Conservation (phyloP, 331 rosid genomes). For the Rosa hybrid region DNA sequence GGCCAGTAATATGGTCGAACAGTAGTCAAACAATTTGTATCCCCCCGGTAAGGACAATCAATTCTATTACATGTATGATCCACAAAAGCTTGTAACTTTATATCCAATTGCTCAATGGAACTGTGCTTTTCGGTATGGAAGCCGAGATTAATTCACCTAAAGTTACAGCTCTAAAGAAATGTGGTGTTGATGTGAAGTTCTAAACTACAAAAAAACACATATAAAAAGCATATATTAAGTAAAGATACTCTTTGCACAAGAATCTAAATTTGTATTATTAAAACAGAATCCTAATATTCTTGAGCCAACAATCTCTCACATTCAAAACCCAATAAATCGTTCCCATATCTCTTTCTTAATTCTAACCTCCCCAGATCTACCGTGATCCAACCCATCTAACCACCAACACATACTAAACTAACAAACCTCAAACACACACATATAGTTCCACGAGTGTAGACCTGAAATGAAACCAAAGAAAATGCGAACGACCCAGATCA, state of each 20-base stretch:
- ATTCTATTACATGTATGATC: neutral
- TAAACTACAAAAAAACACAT: neutral
- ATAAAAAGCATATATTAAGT: neutral
- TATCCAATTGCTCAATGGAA: neutral
- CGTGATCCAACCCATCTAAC: neutral
- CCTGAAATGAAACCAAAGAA: neutral
- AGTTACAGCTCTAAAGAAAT: neutral
- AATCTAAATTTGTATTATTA: conserved; percentile 12
- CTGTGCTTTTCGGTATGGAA: neutral
- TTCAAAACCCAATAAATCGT: neutral
- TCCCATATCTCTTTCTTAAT: neutral
- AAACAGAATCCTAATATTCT: neutral
- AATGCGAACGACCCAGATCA: conserved; percentile 15
- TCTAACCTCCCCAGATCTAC: conserved; percentile 29
- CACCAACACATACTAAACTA: neutral
- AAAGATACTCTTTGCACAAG: neutral
- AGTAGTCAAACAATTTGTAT: neutral
- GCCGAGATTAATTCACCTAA: neutral
- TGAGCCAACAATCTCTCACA: neutral
- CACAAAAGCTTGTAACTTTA: neutral
- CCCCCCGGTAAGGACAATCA: neutral
- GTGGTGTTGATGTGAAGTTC: neutral
- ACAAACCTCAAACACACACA: neutral
- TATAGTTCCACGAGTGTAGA: neutral
- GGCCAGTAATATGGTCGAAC: neutral